Evolutionary conservation across 2,329 filamentous ascomycete species (phyloP).

Genomic region (Alternaria triticimaculans): DNA sequence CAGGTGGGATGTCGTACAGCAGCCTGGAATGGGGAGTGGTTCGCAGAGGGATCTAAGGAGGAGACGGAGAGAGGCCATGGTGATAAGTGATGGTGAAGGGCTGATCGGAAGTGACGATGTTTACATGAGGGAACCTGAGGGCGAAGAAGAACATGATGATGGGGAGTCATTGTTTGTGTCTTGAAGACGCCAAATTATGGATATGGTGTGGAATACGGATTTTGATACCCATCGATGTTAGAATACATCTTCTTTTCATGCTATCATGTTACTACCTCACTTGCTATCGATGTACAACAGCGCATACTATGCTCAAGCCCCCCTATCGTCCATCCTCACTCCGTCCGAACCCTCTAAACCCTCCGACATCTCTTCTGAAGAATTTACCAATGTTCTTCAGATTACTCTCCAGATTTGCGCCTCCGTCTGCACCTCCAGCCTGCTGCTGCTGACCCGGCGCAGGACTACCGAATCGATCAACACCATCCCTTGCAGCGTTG

Average conservation of each 20-base stretch:
- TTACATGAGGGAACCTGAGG: constrained; percentile 61
- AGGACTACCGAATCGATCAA: constrained; percentile 74
- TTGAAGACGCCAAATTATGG: neutral
- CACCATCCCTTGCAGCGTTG: constrained; percentile 83
- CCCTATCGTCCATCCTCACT: constrained; percentile 39
- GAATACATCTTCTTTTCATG: neutral
- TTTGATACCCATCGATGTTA: neutral
- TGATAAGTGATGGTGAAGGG: constrained; percentile 83
- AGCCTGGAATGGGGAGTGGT: constrained; percentile 51
- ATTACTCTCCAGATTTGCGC: constrained; percentile 87
- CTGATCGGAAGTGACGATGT: constrained; percentile 79
- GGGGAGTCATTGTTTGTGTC: neutral
- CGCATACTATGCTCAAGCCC: neutral
- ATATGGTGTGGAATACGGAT: neutral
- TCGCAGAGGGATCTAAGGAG: constrained; percentile 74
- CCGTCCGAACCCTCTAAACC: constrained; percentile 47
- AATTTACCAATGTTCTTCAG: constrained; percentile 96
- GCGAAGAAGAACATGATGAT: constrained; percentile 14
- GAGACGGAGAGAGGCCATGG: constrained; percentile 85
- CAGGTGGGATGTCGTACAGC: neutral
- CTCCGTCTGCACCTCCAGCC: constrained; percentile 35
- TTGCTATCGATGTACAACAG: neutral
- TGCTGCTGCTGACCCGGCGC: constrained; percentile 42
- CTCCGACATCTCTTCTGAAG: constrained; percentile 84
- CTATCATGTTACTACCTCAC: neutral